A percentile compares a stretch with the other conserved stretches of the same genome.
phyloP scores from a whole-genome alignment of 108 stramenopile species.

The Hondaea fermentalgiana region DNA sequence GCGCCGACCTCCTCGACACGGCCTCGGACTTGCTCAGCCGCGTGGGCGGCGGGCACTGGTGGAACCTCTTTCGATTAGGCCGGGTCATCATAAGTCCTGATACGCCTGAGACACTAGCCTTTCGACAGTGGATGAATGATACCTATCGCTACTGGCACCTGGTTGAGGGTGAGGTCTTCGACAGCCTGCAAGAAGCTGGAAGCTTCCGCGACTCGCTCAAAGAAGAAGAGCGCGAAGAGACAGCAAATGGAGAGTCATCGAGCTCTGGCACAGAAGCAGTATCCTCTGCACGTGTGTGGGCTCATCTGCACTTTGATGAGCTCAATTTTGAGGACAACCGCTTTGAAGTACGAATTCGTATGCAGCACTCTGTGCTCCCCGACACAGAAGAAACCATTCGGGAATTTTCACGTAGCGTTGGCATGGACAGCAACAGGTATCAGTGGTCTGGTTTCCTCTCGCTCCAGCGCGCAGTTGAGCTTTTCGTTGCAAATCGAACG shows the following conservation, averaged over 20 bases:
- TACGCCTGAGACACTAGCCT: background rate
- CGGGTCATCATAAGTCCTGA: background rate
- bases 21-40: background rate
- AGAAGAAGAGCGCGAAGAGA: background rate
- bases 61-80: background rate
- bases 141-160: background rate
- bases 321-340: background rate
- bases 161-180: background rate
- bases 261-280: too few species aligned
- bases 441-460: background rate
- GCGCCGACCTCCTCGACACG: background rate
- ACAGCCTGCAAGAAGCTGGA: background rate
- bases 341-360: background rate
- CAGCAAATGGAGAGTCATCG: background rate
- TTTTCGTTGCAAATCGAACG: background rate
- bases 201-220: background rate
- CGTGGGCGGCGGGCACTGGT: background rate
- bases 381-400: background rate
- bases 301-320: conserved; percentile 2
- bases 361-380: background rate
- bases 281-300: background rate
- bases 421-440: background rate
- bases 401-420: background rate
- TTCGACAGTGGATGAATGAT: background rate
- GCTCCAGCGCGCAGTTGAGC: background rate